Evolutionary conservation across 306 rosid genomes (phyloP).

Genomic region (Astragalus membranaceus): DNA sequence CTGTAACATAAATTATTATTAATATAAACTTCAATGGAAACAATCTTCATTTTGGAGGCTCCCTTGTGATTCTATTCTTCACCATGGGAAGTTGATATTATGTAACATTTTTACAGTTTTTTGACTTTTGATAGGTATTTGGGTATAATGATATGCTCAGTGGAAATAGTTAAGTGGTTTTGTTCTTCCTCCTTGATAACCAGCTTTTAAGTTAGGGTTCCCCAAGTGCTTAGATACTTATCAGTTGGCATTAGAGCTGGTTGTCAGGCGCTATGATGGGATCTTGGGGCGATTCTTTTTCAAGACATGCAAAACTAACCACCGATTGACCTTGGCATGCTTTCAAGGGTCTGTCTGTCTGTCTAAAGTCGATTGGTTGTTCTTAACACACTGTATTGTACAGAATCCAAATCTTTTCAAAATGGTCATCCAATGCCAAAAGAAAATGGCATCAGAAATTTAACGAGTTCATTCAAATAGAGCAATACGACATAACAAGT

Average conservation of each 20-base stretch:
- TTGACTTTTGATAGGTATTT: too few species aligned
- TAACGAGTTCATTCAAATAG: background rate
- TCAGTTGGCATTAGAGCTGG: too few species aligned
- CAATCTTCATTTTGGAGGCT: background rate
- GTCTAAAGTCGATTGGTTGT: background rate
- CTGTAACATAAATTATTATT: conserved; percentile 6
- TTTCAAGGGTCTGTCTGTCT: background rate
- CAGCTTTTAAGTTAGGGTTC: too few species aligned
- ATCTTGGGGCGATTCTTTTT: background rate
- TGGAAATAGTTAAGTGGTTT: too few species aligned
- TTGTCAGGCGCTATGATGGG: too few species aligned
- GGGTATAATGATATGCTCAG: too few species aligned
- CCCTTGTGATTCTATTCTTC: background rate
- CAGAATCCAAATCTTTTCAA: background rate
- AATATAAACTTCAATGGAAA: background rate
- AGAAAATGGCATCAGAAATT: background rate
- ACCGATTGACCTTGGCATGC: background rate
- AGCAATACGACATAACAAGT: background rate
- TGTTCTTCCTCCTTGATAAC: too few species aligned
- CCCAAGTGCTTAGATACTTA: too few species aligned
- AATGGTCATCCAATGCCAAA: background rate
- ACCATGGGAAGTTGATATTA: too few species aligned
- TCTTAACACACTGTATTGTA: background rate
- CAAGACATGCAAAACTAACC: background rate
- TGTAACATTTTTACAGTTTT: too few species aligned